Evolutionary conservation across 1,284 basidiomycete species (phyloP).

Genomic region (Coniferiporia sulphurascens): DNA sequence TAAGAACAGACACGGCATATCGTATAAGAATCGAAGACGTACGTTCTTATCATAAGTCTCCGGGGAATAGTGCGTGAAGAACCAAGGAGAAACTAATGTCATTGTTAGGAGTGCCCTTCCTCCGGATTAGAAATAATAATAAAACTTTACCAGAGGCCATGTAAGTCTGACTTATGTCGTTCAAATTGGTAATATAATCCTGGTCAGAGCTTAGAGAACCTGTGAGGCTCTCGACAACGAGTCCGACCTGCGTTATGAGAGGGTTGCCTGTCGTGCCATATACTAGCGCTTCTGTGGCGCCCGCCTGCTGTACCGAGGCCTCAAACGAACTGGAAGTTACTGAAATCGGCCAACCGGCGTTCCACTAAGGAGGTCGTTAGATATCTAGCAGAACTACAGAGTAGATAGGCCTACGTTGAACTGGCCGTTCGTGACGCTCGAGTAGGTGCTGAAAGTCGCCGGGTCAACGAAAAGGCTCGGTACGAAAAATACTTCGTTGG

Average conservation of each 20-base stretch:
- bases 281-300: constrained; percentile 22
- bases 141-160: constrained; percentile 35
- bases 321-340: constrained; percentile 43
- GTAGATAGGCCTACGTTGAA: constrained; percentile 44
- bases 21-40: constrained; percentile 22
- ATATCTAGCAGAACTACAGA: neutral
- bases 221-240: constrained; percentile 37
- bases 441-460: constrained; percentile 42
- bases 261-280: constrained; percentile 10
- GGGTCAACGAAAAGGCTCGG: constrained; percentile 65
- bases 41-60: constrained; percentile 80
- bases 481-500: constrained; percentile 53
- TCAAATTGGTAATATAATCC: constrained; percentile 38
- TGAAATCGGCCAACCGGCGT: constrained; percentile 60
- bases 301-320: constrained; percentile 24
- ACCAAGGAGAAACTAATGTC: constrained; percentile 56
- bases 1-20: constrained; percentile 10
- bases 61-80: constrained; percentile 73
- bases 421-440: constrained; percentile 45
- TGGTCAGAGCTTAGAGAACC: constrained; percentile 46
- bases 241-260: constrained; percentile 26
- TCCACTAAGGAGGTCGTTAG: constrained; percentile 41
- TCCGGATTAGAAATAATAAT: neutral
- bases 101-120: neutral
- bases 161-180: constrained; percentile 30